Percentiles rank a stretch among this genome's conserved stretches.
Evolutionary conservation across 2,329 filamentous ascomycete genomes (phyloP).

Genomic region (Lithohypha guttulata): DNA sequence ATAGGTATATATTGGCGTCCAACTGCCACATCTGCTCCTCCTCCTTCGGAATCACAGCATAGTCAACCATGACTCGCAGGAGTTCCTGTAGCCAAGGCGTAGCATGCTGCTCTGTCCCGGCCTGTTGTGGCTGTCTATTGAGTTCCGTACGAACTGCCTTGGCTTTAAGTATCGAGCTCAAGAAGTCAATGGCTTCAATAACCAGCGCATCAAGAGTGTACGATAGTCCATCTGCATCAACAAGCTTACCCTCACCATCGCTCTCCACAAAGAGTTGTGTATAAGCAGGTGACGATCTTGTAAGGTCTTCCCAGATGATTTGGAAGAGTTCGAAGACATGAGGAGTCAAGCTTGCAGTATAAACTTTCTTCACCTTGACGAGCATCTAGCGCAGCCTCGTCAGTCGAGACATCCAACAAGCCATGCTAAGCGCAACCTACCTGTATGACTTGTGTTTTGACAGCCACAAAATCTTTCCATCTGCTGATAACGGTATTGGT

Average conservation of each 20-base stretch:
- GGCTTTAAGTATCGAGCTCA: slow-evolving; percentile 82
- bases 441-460: slow-evolving; percentile 90
- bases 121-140: slow-evolving; percentile 60
- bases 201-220: slow-evolving; percentile 92
- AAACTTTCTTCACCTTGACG: slow-evolving; percentile 76
- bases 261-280: slow-evolving; percentile 75
- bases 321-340: slow-evolving; percentile 77
- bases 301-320: slow-evolving; percentile 80
- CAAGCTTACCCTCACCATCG: slow-evolving; percentile 70
- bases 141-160: slow-evolving; percentile 81
- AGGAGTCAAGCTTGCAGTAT: slow-evolving; percentile 68
- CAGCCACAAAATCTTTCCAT: slow-evolving; percentile 71
- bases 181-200: slow-evolving; percentile 85
- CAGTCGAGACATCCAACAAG: too few species aligned
- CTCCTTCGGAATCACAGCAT: slow-evolving; percentile 81
- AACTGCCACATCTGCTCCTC: slow-evolving; percentile 95
- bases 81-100: slow-evolving; percentile 78
- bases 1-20: slow-evolving; percentile 88
- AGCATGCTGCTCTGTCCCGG: slow-evolving; percentile 48
- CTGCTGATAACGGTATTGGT: slow-evolving; percentile 26
- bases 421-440: too few species aligned
- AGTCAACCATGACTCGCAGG: slow-evolving; percentile 72
- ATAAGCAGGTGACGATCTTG: slow-evolving; percentile 60
- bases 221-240: slow-evolving; percentile 75
- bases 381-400: slow-evolving; percentile 49